phyloP scores from a whole-genome alignment of 192 early-diverging fungal species.

The Coemansia sp. region DNA sequence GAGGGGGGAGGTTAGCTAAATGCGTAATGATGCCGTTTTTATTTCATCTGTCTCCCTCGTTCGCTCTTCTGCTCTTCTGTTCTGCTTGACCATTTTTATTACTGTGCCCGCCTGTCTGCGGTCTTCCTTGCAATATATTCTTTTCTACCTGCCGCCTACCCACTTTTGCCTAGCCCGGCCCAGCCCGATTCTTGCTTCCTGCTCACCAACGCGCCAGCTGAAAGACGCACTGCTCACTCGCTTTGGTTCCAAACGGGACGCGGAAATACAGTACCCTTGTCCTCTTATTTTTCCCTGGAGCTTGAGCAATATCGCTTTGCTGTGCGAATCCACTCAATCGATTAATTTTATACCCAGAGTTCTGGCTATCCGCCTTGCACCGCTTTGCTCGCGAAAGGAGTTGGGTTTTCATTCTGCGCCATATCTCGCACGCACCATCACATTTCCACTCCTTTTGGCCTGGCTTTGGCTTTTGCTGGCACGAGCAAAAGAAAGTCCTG shows the following conservation, averaged over 20 bases:
- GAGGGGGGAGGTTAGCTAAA: neutral
- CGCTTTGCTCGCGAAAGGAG: no score
- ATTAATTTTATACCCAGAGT: neutral
- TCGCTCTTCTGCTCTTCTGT: neutral
- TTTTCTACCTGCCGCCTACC: neutral
- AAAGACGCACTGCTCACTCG: no score
- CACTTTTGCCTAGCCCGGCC: no score
- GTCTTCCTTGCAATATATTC: neutral
- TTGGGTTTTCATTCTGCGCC: slow-evolving; percentile 2
- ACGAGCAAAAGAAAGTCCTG: neutral
- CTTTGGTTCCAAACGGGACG: no score
- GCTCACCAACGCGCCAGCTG: no score
- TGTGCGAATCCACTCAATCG: neutral
- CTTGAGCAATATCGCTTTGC: neutral
- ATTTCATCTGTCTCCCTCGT: neutral
- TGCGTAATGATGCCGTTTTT: neutral
- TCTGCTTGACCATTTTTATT: neutral
- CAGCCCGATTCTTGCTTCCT: no score
- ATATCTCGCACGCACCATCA: neutral
- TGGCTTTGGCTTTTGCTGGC: no score
- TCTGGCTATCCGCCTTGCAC: neutral
- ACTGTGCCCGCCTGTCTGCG: neutral
- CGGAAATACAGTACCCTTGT: no score
- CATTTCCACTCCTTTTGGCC: no score
- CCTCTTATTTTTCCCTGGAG: no score